A percentile compares a stretch with the other conserved stretches of the same genome.
Conservation (phyloP, 768 basidiomycete species). For the Mycena rosella region DNA sequence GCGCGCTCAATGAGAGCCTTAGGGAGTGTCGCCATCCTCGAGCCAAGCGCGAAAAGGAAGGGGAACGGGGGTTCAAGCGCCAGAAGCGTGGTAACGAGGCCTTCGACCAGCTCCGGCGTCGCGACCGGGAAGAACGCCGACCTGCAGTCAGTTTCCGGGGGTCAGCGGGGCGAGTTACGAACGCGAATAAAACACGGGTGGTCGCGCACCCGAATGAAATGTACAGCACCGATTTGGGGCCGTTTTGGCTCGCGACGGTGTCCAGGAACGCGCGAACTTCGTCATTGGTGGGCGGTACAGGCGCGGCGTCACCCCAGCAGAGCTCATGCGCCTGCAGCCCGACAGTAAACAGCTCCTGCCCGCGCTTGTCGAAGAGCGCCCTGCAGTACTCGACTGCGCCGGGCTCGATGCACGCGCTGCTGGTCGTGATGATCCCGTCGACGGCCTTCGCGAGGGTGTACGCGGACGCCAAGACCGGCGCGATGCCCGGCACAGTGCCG, state of each 20-base stretch:
- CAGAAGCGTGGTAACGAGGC: too few relatives aligned
- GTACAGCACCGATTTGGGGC: conserved; percentile 10
- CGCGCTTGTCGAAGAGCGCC: background rate
- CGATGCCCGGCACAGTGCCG: background rate
- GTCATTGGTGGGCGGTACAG: background rate
- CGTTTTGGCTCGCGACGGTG: background rate
- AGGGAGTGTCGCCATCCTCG: conserved; percentile 4
- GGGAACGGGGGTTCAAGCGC: conserved; percentile 9
- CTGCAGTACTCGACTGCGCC: background rate
- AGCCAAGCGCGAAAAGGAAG: conserved; percentile 18
- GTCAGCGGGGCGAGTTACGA: background rate
- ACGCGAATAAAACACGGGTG: background rate
- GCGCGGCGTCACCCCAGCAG: background rate
- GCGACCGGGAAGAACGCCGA: conserved; percentile 3
- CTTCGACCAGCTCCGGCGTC: too few relatives aligned
- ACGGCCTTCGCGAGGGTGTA: background rate
- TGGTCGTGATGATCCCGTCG: too few relatives aligned
- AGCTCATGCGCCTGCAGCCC: conserved; percentile 12
- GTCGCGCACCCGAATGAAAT: conserved; percentile 27
- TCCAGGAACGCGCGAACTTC: conserved; percentile 1
- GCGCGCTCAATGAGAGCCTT: background rate
- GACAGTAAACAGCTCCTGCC: conserved; percentile 22
- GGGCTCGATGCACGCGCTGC: conserved; percentile 9
- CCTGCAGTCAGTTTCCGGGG: background rate
- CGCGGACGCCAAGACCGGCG: too few relatives aligned